Conservation (phyloP, 306 rosid species). For the Rosa persica region DNA sequence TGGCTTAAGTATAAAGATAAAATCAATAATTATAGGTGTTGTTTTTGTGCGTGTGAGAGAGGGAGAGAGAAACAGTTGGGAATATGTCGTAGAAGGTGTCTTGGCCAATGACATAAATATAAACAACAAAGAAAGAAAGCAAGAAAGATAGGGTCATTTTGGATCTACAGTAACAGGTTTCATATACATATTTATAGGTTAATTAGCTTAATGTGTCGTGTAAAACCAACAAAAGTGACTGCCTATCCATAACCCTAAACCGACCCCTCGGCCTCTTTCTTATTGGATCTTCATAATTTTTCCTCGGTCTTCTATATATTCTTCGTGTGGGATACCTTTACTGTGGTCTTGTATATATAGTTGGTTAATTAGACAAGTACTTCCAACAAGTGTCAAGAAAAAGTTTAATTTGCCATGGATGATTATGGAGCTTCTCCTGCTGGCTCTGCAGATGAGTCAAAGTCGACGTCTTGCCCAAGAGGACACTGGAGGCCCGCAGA, state of each 20-base stretch:
- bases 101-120: slow-evolving; percentile 23
- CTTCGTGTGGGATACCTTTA: slow-evolving; percentile 36
- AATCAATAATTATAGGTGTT: not conserved
- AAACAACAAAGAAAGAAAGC: slow-evolving; percentile 4
- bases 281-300: slow-evolving; percentile 13
- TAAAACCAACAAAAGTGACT: slow-evolving; percentile 99
- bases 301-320: slow-evolving; percentile 37
- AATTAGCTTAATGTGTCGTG: slow-evolving; percentile 62
- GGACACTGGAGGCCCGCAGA: slow-evolving; percentile 98
- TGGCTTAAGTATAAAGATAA: slow-evolving; percentile 17
- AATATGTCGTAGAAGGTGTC: slow-evolving; percentile 17
- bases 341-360: not conserved
- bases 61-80: slow-evolving; percentile 23
- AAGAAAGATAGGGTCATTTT: slow-evolving; percentile 14
- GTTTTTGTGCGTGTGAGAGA: not conserved
- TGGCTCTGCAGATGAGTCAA: slow-evolving; percentile 44
- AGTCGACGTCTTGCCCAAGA: slow-evolving; percentile 49
- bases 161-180: slow-evolving; percentile 11
- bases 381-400: not conserved
- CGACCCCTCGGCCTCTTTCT: slow-evolving; percentile 61
- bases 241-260: slow-evolving; percentile 96
- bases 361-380: slow-evolving; percentile 5
- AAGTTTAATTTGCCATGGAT: slow-evolving; percentile 43
- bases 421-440: slow-evolving; percentile 40
- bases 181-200: slow-evolving; percentile 24